Evolutionary conservation across 352 stramenopile species (phyloP).

Genomic region (Phytophthora podocarpi): DNA sequence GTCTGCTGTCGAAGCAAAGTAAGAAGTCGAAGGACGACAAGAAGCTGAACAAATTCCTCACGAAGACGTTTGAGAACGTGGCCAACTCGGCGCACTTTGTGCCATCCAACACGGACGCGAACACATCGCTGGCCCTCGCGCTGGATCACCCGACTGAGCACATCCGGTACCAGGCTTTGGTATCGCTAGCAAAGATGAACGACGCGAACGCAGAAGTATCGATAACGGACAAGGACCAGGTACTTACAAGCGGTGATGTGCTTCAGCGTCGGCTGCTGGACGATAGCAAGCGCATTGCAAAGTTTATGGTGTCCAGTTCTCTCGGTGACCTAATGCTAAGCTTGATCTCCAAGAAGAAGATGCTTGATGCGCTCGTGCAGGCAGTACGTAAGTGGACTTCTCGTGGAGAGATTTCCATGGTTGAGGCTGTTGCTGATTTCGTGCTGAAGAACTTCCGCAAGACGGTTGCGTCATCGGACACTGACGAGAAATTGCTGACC

Average conservation of each 20-base stretch:
- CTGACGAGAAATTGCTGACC: constrained; percentile 65
- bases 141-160: constrained; percentile 79
- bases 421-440: constrained; percentile 59
- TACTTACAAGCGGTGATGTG: constrained; percentile 59
- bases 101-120: constrained; percentile 59
- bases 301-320: constrained; percentile 56
- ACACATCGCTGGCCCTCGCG: constrained; percentile 75
- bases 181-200: constrained; percentile 67
- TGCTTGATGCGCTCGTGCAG: constrained; percentile 55
- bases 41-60: constrained; percentile 64
- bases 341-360: constrained; percentile 55
- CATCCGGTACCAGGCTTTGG: constrained; percentile 78
- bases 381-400: constrained; percentile 57
- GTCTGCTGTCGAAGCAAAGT: constrained; percentile 31
- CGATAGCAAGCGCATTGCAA: constrained; percentile 74
- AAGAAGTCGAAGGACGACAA: constrained; percentile 57
- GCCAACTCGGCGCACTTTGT: constrained; percentile 83
- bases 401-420: constrained; percentile 29
- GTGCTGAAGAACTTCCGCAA: constrained; percentile 54
- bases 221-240: constrained; percentile 25
- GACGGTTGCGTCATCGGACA: constrained; percentile 21
- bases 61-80: constrained; percentile 69
- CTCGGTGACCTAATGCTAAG: constrained; percentile 63
- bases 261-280: constrained; percentile 77
- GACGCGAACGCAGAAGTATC: constrained; percentile 24